Evolutionary conservation across 2,329 filamentous ascomycete species (phyloP).

Genomic region (Cladosporium sp.): DNA sequence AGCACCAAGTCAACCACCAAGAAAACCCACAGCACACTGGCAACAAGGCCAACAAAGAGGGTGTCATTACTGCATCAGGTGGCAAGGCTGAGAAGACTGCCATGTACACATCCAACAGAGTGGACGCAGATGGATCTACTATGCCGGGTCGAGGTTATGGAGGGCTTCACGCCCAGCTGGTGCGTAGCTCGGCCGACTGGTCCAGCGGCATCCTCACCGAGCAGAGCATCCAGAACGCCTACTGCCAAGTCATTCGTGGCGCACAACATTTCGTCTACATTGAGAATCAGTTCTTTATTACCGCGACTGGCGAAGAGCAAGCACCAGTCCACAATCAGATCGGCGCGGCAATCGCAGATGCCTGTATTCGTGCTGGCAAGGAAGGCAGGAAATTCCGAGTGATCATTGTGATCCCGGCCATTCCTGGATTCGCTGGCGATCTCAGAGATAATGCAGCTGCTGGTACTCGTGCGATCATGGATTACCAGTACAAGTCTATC

Average conservation of each 20-base stretch:
- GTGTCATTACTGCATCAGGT: constrained; percentile 34
- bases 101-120: constrained; percentile 28
- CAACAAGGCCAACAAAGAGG: constrained; percentile 36
- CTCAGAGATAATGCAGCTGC: constrained; percentile 78
- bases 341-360: constrained; percentile 86
- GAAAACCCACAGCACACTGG: constrained; percentile 36
- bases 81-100: constrained; percentile 34
- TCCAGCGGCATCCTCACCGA: constrained; percentile 85
- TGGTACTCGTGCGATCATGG: constrained; percentile 93
- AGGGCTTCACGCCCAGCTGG: constrained; percentile 76
- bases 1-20: constrained; percentile 25
- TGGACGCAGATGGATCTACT: constrained; percentile 21
- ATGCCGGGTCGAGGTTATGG: constrained; percentile 45
- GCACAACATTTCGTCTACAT: constrained; percentile 95
- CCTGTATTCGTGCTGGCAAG: constrained; percentile 75
- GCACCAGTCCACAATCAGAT: constrained; percentile 83
- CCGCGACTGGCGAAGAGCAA: constrained; percentile 86
- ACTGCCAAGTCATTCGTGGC: constrained; percentile 78
- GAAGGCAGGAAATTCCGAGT: constrained; percentile 86
- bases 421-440: constrained; percentile 93
- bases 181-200: constrained; percentile 92
- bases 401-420: constrained; percentile 84
- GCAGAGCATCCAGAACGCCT: constrained; percentile 84
- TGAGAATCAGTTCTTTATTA: constrained; percentile 98
- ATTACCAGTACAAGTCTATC: constrained; percentile 97